Percentiles rank a stretch among this genome's conserved stretches.
Evolutionary conservation across 2,329 filamentous ascomycete genomes (phyloP).

Genomic region (Ilyonectria destructans): DNA sequence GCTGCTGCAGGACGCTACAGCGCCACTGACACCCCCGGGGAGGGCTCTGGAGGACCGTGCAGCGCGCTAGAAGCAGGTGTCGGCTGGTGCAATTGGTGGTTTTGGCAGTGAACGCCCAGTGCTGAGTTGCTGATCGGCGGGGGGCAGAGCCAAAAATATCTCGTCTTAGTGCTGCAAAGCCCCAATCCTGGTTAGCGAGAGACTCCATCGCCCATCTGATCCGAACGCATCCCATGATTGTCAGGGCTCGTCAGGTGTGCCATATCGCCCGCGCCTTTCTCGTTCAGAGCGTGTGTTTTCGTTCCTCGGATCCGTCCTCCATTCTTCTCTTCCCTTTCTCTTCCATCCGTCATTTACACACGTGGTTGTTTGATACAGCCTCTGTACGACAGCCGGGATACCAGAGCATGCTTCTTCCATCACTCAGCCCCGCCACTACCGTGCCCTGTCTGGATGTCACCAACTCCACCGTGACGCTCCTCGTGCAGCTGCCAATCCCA

Average conservation of each 20-base stretch:
- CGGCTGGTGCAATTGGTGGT: neutral
- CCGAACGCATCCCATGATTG: slow-evolving; percentile 2
- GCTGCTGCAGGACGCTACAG: neutral
- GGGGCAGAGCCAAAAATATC: slow-evolving; percentile 13
- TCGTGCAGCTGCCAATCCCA: neutral
- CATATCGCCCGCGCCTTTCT: neutral
- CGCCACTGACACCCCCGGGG: neutral
- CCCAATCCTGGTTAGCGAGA: neutral
- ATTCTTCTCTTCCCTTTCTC: neutral
- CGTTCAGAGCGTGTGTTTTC: neutral
- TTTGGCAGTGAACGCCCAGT: neutral
- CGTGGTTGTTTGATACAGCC: neutral
- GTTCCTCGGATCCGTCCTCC: neutral
- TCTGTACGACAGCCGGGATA: neutral
- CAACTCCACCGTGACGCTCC: neutral
- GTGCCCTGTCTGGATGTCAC: neutral
- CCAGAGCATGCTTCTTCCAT: neutral
- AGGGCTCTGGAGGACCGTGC: neutral
- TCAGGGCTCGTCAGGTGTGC: neutral
- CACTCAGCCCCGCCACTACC: neutral
- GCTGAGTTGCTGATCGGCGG: neutral
- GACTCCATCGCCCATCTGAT: neutral
- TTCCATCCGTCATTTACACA: neutral
- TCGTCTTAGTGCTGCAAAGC: slow-evolving; percentile 4
- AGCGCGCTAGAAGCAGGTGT: neutral